These are phyloP conservation scores for Fonsecaea monophora DNA, from an alignment of 2,329 filamentous ascomycete genomes.

Conservation along the genomic window DNA sequence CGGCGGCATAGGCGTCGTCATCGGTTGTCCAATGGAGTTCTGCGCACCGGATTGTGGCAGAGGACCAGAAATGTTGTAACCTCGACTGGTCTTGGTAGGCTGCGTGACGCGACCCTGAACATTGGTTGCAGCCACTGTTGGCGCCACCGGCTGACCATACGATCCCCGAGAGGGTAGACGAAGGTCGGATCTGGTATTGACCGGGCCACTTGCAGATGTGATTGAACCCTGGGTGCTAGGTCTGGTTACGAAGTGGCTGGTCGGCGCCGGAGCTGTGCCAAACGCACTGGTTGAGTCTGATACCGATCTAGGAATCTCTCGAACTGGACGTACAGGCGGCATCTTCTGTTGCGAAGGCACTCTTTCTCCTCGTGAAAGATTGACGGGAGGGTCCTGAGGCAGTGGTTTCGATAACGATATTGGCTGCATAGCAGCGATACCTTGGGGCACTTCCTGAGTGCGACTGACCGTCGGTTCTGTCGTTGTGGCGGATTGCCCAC, in stretches of 20 bases:
- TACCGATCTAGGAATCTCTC: conserved; percentile 60
- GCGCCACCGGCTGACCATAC: conserved; percentile 87
- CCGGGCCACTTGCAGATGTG: conserved; percentile 62
- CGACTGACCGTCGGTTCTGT: conserved; percentile 41
- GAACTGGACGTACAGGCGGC: conserved; percentile 56
- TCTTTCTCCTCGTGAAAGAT: conserved; percentile 10
- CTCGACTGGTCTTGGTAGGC: conserved; percentile 66
- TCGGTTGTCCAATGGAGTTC: conserved; percentile 62
- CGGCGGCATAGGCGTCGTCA: conserved; percentile 64
- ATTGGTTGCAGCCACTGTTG: conserved; percentile 85
- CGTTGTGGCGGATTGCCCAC: conserved; percentile 62
- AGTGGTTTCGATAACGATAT: conserved; percentile 59
- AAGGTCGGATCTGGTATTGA: conserved; percentile 47
- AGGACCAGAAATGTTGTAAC: conserved; percentile 74
- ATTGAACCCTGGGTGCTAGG: conserved; percentile 85
- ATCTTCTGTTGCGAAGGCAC: conserved; percentile 48
- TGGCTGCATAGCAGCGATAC: conserved; percentile 43
- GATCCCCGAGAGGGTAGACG: conserved; percentile 76
- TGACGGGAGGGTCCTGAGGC: conserved; percentile 62
- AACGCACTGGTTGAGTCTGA: conserved; percentile 65
- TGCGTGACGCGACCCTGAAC: conserved; percentile 90
- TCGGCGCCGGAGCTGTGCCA: conserved; percentile 47
- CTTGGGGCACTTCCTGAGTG: conserved; percentile 46
- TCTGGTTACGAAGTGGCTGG: conserved; percentile 55
- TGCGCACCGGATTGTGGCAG: conserved; percentile 64